phyloP scores from a whole-genome alignment of 2,329 filamentous ascomycete species.

The Aspergillus aculeatus region DNA sequence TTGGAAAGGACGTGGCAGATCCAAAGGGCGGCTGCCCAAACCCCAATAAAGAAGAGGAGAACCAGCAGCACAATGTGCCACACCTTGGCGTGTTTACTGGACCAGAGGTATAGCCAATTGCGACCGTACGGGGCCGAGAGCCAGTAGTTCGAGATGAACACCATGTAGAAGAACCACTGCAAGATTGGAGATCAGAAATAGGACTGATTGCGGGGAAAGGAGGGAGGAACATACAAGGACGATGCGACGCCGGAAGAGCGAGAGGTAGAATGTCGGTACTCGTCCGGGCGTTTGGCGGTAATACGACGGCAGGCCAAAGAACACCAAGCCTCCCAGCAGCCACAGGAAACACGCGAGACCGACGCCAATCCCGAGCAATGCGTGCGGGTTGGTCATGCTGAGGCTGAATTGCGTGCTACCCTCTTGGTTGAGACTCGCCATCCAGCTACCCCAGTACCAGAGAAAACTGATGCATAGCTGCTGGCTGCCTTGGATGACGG shows the following conservation, averaged over 20 bases:
- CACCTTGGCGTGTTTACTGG: slow-evolving; percentile 52
- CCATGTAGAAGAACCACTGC: slow-evolving; percentile 55
- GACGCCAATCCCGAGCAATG: slow-evolving; percentile 1
- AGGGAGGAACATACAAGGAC: neutral
- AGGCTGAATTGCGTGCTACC: slow-evolving; percentile 1
- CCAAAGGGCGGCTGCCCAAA: slow-evolving; percentile 51
- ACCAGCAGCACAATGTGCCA: slow-evolving; percentile 59
- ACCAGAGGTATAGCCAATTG: slow-evolving; percentile 63
- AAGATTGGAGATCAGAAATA: slow-evolving; percentile 59
- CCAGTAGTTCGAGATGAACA: slow-evolving; percentile 66
- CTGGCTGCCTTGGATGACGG: slow-evolving; percentile 6
- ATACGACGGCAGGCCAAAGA: slow-evolving; percentile 3
- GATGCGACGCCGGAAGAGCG: slow-evolving; percentile 5
- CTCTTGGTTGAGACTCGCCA: slow-evolving; percentile 4
- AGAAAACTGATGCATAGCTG: slow-evolving; percentile 7
- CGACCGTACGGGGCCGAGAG: slow-evolving; percentile 63
- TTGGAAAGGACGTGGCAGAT: slow-evolving; percentile 56
- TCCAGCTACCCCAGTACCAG: slow-evolving; percentile 9
- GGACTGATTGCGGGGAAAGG: no score
- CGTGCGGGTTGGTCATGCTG: neutral
- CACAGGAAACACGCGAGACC: slow-evolving; percentile 3
- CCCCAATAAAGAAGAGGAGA: slow-evolving; percentile 47
- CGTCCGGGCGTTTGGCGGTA: neutral
- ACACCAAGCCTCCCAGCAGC: slow-evolving; percentile 3
- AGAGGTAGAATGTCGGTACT: slow-evolving; percentile 5